A percentile compares a stretch with the other conserved stretches of the same genome.
Evolutionary conservation across 495 filamentous ascomycete genomes (phyloP).

Genomic region (Aspergillus carlsbadensis): DNA sequence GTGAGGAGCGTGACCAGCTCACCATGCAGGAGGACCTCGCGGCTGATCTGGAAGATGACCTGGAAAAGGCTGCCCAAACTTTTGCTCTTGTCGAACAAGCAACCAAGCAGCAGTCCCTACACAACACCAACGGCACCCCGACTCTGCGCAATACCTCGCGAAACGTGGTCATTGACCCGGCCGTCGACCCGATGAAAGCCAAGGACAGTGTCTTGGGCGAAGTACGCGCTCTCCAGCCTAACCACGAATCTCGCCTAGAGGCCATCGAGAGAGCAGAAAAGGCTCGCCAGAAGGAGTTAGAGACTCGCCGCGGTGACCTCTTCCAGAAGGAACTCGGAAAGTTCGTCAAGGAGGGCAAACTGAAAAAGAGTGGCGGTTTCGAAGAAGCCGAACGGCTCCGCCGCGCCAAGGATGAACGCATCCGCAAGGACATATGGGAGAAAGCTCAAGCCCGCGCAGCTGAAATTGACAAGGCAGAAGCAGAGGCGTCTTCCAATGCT

Average conservation of each 20-base stretch:
- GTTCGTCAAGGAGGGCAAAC: constrained; percentile 87
- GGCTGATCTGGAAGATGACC: constrained; percentile 87
- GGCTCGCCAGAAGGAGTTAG: constrained; percentile 81
- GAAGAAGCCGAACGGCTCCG: constrained; percentile 89
- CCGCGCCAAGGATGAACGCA: constrained; percentile 82
- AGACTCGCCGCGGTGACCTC: constrained; percentile 69
- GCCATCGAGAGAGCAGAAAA: constrained; percentile 95
- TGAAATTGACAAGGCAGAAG: constrained; percentile 36
- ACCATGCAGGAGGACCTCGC: constrained; percentile 93
- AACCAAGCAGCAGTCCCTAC: constrained; percentile 89
- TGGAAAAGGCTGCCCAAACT: constrained; percentile 89
- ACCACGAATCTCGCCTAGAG: constrained; percentile 88
- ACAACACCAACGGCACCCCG: constrained; percentile 46
- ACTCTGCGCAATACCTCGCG: constrained; percentile 53
- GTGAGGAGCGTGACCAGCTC: constrained; percentile 88
- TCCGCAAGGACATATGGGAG: constrained; percentile 83
- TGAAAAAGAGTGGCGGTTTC: constrained; percentile 94
- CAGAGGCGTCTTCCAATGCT: constrained; percentile 28
- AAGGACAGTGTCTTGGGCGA: constrained; percentile 92
- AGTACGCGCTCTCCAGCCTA: constrained; percentile 90
- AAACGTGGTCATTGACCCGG: constrained; percentile 62
- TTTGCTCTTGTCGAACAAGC: constrained; percentile 95
- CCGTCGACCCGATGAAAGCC: constrained; percentile 71
- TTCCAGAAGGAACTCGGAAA: constrained; percentile 84
- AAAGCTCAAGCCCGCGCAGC: constrained; percentile 54